A percentile compares a stretch with the other conserved stretches of the same genome.
These are phyloP conservation scores for Primulina huaijiensis DNA, from an alignment of 257 asterid species.

Conservation along the genomic window DNA sequence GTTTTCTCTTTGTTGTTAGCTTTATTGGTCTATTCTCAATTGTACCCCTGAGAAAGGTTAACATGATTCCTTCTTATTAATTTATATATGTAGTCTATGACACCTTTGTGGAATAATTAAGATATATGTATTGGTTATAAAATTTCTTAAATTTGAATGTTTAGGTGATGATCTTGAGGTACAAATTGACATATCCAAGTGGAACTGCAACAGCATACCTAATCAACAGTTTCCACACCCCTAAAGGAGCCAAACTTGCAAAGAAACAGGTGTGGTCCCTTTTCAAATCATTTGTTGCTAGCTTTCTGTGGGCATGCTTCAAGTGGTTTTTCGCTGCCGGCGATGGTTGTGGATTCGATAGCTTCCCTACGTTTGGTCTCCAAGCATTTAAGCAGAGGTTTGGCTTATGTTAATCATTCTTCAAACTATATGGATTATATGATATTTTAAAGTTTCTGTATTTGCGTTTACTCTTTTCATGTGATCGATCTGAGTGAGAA, in stretches of 20 bases:
- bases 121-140: neutral
- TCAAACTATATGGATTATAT: neutral
- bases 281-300: constrained; percentile 23
- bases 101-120: too few species aligned
- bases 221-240: constrained; percentile 37
- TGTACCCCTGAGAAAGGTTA: constrained; percentile 59
- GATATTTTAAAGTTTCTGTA: neutral
- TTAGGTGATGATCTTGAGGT: constrained; percentile 32
- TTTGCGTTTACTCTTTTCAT: neutral
- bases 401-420: neutral
- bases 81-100: too few species aligned
- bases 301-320: constrained; percentile 42
- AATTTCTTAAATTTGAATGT: neutral
- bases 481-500: neutral
- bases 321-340: constrained; percentile 58
- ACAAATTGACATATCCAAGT: constrained; percentile 32
- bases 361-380: constrained; percentile 58
- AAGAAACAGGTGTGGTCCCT: constrained; percentile 51
- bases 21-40: constrained; percentile 59
- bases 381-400: constrained; percentile 41
- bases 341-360: constrained; percentile 51
- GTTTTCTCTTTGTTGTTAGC: constrained; percentile 50
- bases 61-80: neutral
- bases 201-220: constrained; percentile 37
- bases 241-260: constrained; percentile 28